These are phyloP conservation scores for Albizia julibrissin DNA, from an alignment of 306 rosid species.

Conservation along the genomic window DNA sequence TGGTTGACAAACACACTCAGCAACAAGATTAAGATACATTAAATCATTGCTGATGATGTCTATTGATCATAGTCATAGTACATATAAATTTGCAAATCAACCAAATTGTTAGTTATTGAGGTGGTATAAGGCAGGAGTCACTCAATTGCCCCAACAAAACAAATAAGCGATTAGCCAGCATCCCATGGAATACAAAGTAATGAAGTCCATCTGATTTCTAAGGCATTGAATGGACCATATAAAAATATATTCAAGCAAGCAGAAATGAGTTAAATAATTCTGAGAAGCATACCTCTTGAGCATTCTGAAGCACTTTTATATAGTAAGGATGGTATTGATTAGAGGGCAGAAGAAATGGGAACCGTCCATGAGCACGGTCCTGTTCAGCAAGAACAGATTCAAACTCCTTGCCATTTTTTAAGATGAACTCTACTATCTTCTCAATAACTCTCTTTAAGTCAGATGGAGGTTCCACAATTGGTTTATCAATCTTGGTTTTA, in stretches of 20 bases:
- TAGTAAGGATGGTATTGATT: slow-evolving; percentile 76
- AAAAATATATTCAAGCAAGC: slow-evolving; percentile 14
- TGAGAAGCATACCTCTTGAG: slow-evolving; percentile 60
- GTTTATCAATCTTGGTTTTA: slow-evolving; percentile 53
- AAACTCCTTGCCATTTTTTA: slow-evolving; percentile 74
- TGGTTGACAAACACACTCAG: background rate
- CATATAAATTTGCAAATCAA: background rate
- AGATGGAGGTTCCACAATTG: slow-evolving; percentile 76
- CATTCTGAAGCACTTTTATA: slow-evolving; percentile 57
- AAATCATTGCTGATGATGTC: background rate
- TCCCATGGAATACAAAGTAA: background rate
- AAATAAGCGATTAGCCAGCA: background rate
- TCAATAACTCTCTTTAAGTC: slow-evolving; percentile 72
- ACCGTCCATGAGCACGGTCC: slow-evolving; percentile 79
- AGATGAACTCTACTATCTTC: slow-evolving; percentile 80
- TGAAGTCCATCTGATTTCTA: background rate
- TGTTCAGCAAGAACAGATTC: slow-evolving; percentile 76
- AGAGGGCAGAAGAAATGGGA: slow-evolving; percentile 77
- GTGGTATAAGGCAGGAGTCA: background rate
- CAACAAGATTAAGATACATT: background rate
- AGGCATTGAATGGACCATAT: background rate
- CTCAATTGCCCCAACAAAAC: background rate
- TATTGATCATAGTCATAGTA: background rate
- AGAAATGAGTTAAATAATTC: background rate
- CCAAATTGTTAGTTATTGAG: background rate